Conservation (phyloP, 805 yeast genomes). For the Priceomyces carsonii region DNA sequence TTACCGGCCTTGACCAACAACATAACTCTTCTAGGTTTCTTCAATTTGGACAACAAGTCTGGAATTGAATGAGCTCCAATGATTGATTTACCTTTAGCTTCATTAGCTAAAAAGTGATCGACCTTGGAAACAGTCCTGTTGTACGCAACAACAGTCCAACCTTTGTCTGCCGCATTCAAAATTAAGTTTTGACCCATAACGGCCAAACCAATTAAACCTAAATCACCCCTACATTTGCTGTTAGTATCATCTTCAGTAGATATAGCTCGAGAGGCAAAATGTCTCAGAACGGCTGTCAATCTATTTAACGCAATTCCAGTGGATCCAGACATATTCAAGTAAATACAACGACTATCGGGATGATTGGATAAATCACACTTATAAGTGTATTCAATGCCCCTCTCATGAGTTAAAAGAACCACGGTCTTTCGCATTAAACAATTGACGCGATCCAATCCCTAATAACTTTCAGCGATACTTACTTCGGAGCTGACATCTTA, state of each 20-base stretch:
- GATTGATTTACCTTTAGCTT: conserved; percentile 96
- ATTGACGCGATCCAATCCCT: too few species aligned
- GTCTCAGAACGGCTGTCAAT: conserved; percentile 6
- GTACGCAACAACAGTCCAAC: conserved; percentile 96
- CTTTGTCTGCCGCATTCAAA: conserved; percentile 97
- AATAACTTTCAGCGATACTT: conserved; percentile 27
- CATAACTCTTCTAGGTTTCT: conserved; percentile 96
- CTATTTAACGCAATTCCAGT: conserved; percentile 2
- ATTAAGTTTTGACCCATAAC: conserved; percentile 99
- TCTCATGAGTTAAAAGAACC: conserved; percentile 1
- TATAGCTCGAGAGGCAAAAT: neutral
- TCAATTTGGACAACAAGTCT: conserved; percentile 84
- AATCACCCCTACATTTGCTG: conserved; percentile 68
- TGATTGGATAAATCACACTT: neutral
- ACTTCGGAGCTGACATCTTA: conserved; percentile 45
- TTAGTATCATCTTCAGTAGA: conserved; percentile 23
- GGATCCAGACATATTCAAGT: neutral
- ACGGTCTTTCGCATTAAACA: neutral
- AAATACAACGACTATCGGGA: neutral
- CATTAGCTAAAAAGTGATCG: conserved; percentile 88
- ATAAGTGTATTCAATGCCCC: neutral
- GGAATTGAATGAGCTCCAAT: conserved; percentile 92
- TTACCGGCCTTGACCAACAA: conserved; percentile 94
- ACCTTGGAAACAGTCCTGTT: conserved; percentile 97
- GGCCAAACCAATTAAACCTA: conserved; percentile 99